These are phyloP conservation scores for Iris macrosiphon DNA, from an alignment of 106 monocot genomes.

Conservation along the genomic window DNA sequence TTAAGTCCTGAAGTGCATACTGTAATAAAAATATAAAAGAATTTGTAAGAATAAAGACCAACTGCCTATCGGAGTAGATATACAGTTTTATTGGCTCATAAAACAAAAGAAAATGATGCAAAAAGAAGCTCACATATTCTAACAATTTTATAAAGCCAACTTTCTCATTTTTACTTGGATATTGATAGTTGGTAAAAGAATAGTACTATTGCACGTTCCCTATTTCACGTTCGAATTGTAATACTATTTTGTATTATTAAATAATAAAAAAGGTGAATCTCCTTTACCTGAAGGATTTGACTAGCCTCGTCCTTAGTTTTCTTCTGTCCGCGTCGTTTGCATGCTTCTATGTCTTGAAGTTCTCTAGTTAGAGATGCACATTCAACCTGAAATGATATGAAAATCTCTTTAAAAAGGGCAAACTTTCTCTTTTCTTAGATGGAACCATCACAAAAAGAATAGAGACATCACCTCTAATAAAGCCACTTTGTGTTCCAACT, in stretches of 20 bases:
- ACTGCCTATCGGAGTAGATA: no score
- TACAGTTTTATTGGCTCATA: no score
- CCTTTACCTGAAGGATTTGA: conserved; percentile 66
- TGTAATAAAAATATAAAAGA: no score
- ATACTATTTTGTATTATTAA: background rate
- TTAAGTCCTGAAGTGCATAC: no score
- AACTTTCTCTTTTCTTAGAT: background rate
- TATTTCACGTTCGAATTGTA: background rate
- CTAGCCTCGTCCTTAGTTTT: conserved; percentile 79
- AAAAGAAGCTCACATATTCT: no score
- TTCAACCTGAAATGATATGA: conserved; percentile 48
- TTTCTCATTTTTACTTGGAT: no score
- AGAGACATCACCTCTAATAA: conserved; percentile 61
- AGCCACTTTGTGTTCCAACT: conserved; percentile 86
- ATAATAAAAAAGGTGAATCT: background rate
- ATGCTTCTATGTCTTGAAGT: conserved; percentile 76
- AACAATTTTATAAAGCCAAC: no score
- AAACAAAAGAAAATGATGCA: no score
- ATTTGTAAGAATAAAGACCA: no score
- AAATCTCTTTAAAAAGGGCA: background rate
- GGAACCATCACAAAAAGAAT: background rate
- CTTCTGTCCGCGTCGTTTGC: conserved; percentile 68
- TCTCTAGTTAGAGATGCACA: conserved; percentile 68
- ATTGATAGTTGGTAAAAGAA: no score
- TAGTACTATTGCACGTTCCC: no score